Conservation (phyloP, 805 yeast species). For the Pichia paraexigua region DNA sequence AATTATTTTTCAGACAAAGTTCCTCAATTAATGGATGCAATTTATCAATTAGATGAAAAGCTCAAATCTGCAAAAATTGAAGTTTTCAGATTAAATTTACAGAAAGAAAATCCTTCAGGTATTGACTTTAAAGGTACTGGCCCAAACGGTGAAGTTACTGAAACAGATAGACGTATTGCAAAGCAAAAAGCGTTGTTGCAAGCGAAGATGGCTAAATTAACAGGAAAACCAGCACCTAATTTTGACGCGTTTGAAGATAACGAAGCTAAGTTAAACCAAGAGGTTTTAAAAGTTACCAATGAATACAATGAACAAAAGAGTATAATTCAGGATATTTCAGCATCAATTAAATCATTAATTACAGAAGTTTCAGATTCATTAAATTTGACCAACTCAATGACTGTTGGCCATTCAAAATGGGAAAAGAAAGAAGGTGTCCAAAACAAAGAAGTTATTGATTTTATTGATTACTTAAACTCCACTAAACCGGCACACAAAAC, state of each 20-base stretch:
- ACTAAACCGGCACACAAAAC: conserved; percentile 19
- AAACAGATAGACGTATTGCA: conserved; percentile 71
- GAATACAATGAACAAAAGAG: conserved; percentile 50
- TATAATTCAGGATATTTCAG: conserved; percentile 63
- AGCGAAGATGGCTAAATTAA: conserved; percentile 87
- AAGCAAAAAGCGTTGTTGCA: conserved; percentile 69
- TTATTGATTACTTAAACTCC: conserved; percentile 48
- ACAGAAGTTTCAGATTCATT: conserved; percentile 31
- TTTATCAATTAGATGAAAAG: conserved; percentile 57
- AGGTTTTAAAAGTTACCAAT: conserved; percentile 39
- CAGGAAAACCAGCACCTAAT: conserved; percentile 57
- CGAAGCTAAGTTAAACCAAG: conserved; percentile 46
- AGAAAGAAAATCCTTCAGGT: conserved; percentile 59
- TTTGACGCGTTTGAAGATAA: conserved; percentile 43
- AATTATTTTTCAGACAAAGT: conserved; percentile 60
- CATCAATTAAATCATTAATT: conserved; percentile 55
- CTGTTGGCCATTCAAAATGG: conserved; percentile 60
- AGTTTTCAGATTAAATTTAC: conserved; percentile 46
- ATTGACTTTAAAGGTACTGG: conserved; percentile 73
- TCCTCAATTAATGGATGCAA: conserved; percentile 59
- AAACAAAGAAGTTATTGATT: conserved; percentile 48
- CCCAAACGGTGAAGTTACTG: conserved; percentile 79
- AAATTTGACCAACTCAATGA: conserved; percentile 24
- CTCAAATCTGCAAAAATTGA: conserved; percentile 62
- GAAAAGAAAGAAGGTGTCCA: conserved; percentile 75